Conservation (phyloP, 2,329 filamentous ascomycete species). For the Fusarium denticulatum region DNA sequence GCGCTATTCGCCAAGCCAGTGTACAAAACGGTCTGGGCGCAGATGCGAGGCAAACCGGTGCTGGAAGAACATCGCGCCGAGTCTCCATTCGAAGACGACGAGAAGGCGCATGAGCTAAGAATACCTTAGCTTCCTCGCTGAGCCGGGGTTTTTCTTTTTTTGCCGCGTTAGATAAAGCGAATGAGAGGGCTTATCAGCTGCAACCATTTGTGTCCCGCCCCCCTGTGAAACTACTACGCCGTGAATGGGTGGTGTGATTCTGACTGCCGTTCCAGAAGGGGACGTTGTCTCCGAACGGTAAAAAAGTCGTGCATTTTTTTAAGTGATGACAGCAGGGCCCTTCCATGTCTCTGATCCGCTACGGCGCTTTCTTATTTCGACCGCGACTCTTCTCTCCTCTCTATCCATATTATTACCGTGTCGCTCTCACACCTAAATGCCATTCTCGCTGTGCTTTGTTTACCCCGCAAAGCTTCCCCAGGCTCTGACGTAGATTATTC, state of each 20-base stretch:
- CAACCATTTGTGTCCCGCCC: neutral
- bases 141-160: slow-evolving; percentile 1
- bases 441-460: neutral
- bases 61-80: slow-evolving; percentile 34
- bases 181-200: slow-evolving; percentile 20
- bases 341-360: slow-evolving; percentile 3
- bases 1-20: slow-evolving; percentile 45
- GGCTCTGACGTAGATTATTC: slow-evolving; percentile 1
- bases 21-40: slow-evolving; percentile 47
- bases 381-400: neutral
- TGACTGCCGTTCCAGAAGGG: slow-evolving; percentile 27
- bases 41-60: slow-evolving; percentile 33
- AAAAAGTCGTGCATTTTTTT: neutral
- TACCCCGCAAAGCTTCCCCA: slow-evolving; percentile 29
- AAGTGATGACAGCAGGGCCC: slow-evolving; percentile 20
- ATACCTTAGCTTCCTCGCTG: slow-evolving; percentile 23
- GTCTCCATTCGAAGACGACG: slow-evolving; percentile 35
- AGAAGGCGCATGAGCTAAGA: slow-evolving; percentile 34
- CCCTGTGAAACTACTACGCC: neutral
- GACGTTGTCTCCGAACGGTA: neutral
- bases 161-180: slow-evolving; percentile 18
- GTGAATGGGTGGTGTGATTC: slow-evolving; percentile 18
- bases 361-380: slow-evolving; percentile 8
- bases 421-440: rapidly evolving
- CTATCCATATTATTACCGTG: neutral